Evolutionary conservation across 805 yeast species (phyloP).

Genomic region (Sporopachydermia lactativora): DNA sequence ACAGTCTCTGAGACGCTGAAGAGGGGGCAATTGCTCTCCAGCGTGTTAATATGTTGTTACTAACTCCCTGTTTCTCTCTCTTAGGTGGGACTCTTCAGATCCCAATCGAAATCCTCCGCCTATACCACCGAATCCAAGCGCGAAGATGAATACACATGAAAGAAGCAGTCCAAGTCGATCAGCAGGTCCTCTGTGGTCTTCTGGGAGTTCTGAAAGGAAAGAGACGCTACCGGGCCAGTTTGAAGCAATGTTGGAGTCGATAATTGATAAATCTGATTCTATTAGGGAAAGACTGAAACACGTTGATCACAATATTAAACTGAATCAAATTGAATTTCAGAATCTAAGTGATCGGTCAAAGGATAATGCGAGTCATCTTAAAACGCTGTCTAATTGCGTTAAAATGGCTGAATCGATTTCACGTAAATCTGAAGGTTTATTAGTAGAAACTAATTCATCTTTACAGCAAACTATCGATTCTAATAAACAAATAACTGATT

Average conservation of each 20-base stretch:
- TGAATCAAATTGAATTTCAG: not conserved
- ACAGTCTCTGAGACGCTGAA: too few species aligned
- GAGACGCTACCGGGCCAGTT: too few species aligned
- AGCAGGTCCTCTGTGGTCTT: too few species aligned
- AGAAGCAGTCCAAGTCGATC: too few species aligned
- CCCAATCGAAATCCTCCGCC: conserved; percentile 28
- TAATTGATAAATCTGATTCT: not conserved
- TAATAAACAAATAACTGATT: not conserved
- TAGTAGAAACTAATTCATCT: not conserved
- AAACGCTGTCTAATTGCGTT: not conserved
- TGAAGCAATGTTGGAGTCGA: not conserved
- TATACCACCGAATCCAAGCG: conserved; percentile 7
- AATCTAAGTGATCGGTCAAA: not conserved
- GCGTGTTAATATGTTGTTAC: too few species aligned
- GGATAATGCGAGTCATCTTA: not conserved
- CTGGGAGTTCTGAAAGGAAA: too few species aligned
- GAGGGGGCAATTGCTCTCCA: too few species aligned
- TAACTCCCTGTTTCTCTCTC: too few species aligned
- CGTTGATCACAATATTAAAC: not conserved
- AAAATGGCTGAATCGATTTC: not conserved
- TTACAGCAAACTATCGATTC: not conserved
- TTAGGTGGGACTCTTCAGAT: conserved; percentile 27
- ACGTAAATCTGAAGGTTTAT: not conserved
- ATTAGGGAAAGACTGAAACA: not conserved
- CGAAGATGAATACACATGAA: too few species aligned